A percentile compares a stretch with the other conserved stretches of the same genome.
Evolutionary conservation across 2,329 filamentous ascomycete genomes (phyloP).

Genomic region (Zymoseptoria tritici): DNA sequence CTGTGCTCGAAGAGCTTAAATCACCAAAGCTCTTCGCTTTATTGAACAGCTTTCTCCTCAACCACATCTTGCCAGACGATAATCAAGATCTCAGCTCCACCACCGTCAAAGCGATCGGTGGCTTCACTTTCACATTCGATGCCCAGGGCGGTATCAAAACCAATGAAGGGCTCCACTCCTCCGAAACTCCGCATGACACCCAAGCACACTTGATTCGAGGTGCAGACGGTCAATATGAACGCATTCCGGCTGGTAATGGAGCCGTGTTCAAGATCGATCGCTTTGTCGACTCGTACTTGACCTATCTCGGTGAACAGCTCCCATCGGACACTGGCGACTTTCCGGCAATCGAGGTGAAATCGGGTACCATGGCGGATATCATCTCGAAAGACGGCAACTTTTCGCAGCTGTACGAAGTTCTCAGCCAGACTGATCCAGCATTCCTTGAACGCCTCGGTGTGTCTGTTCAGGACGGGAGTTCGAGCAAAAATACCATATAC

Average conservation of each 20-base stretch:
- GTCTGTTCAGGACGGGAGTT: neutral
- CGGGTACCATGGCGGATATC: conserved; percentile 8
- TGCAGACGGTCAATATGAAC: neutral
- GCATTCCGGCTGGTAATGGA: conserved; percentile 10
- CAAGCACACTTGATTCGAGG: conserved; percentile 7
- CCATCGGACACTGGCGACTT: neutral
- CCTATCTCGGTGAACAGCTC: conserved; percentile 9
- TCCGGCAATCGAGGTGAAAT: neutral
- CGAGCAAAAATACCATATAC: conserved; percentile 3
- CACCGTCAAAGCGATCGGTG: conserved; percentile 4
- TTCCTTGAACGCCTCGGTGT: conserved; percentile 8
- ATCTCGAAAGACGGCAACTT: conserved; percentile 2
- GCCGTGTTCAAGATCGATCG: conserved; percentile 10
- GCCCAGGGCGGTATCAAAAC: conserved; percentile 4
- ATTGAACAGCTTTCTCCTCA: conserved; percentile 8
- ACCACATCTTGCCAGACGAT: conserved; percentile 7
- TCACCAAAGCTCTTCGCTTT: conserved; percentile 7
- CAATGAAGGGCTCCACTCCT: conserved; percentile 5
- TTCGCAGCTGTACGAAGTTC: conserved; percentile 1
- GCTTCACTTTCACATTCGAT: conserved; percentile 7
- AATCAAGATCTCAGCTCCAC: neutral
- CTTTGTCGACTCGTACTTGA: conserved; percentile 5
- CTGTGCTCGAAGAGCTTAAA: conserved; percentile 2
- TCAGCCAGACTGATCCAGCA: conserved; percentile 1
- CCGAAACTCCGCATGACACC: neutral